These are phyloP conservation scores for Cryphonectria radicalis DNA, from an alignment of 2,329 filamentous ascomycete species.

Conservation along the genomic window DNA sequence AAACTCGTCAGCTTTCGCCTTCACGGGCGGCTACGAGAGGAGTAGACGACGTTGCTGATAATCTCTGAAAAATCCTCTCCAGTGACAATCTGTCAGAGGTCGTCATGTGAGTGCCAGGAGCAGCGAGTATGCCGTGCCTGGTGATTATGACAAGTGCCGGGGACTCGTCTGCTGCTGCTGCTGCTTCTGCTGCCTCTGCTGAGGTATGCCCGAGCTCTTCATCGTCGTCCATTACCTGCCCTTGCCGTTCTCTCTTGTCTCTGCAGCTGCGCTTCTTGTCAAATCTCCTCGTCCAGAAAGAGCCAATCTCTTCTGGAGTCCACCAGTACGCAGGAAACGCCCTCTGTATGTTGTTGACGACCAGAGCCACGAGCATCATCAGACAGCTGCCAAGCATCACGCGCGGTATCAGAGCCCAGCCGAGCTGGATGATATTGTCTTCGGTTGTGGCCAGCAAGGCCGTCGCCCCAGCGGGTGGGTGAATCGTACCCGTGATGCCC, in stretches of 20 bases:
- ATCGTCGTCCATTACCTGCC: neutral
- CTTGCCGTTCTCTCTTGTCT: neutral
- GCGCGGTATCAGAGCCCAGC: conserved; percentile 71
- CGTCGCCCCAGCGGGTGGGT: conserved; percentile 76
- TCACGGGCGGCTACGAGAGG: neutral
- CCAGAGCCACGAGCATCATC: conserved; percentile 65
- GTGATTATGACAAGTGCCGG: conserved; percentile 13
- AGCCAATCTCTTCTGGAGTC: conserved; percentile 50
- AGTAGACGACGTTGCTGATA: conserved; percentile 4
- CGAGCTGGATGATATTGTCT: conserved; percentile 55
- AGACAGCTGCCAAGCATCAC: conserved; percentile 63
- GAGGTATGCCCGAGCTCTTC: neutral
- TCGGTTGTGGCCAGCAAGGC: conserved; percentile 70
- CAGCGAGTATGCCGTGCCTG: conserved; percentile 11
- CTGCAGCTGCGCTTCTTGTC: neutral
- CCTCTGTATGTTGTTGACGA: conserved; percentile 72
- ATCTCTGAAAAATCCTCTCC: conserved; percentile 15
- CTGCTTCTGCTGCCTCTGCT: neutral
- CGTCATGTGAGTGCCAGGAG: conserved; percentile 12
- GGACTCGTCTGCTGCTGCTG: neutral
- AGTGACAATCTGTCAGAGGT: conserved; percentile 20
- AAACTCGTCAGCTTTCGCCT: neutral
- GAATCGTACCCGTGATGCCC: conserved; percentile 72
- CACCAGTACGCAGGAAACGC: conserved; percentile 75
- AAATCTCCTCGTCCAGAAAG: conserved; percentile 30